Evolutionary conservation across 805 yeast species (phyloP), one percentile per base, ranked within the genome.

Genomic region (Vanderwaltozyma yarrowii): DNA sequence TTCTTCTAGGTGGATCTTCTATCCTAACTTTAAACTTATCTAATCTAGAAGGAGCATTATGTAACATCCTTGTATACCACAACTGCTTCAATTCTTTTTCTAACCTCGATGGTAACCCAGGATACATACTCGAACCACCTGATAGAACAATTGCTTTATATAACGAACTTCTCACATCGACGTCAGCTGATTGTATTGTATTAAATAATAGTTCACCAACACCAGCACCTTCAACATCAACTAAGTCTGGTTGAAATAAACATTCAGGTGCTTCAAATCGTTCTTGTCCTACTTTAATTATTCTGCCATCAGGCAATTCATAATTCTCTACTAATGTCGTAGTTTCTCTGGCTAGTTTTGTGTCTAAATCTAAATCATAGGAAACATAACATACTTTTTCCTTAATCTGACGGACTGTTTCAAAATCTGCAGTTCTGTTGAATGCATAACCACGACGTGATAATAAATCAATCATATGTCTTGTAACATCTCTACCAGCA

Each of bases 111-210:
- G 98, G 98, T 50, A 92, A 73, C 21, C 98, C 98, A 2, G 98
- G 97, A 58, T 92, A 92, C 98, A 92, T 92, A 36, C 95, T 82
- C 1, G 97, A 88, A 41, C 98, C 98, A 59, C 98, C 98, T 5
- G 95, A 84, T 32, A 92, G 72, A 23, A 92, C 97, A 59, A 92
- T 83, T 2, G 96, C 94, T 56, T 81, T 84, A 66, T 75, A 92
- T 43, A 92, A 70, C 1, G 95, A 74, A 6, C 94, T 71, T 64
- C 96, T 78, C 37, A 92, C 76, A 59, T 92, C 98, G 35, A 92
- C 81, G 56, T 92, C 97, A 31, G 97, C 96, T 5, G 88, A 67
- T 69, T 92, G 97, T 47, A 92, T 79, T 3, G 95, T 85, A 60
- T 86, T 84, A 69, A 88, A 92, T 42, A 89, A 69, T 26, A 81